These are phyloP conservation scores for Mucor velutinosus DNA, from an alignment of 371 early-diverging fungal genomes.

Conservation along the genomic window DNA sequence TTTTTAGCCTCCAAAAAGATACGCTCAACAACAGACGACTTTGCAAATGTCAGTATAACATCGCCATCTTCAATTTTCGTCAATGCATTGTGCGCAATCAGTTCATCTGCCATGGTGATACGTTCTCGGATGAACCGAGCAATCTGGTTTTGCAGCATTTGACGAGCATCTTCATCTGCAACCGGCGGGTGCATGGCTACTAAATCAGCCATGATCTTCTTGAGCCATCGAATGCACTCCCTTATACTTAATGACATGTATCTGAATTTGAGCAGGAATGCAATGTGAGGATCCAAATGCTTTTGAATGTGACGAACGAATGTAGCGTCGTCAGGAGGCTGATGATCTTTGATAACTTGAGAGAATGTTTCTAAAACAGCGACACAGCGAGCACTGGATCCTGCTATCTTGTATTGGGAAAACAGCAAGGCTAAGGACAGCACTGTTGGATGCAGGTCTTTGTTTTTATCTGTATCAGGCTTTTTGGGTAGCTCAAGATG, in stretches of 20 bases:
- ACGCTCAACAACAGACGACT: conserved; percentile 80
- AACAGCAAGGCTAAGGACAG: conserved; percentile 80
- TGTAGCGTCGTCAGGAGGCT: conserved; percentile 76
- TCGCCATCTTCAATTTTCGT: conserved; percentile 89
- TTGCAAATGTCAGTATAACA: conserved; percentile 85
- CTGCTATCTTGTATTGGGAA: conserved; percentile 78
- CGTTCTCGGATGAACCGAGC: conserved; percentile 84
- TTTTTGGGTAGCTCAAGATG: conserved; percentile 61
- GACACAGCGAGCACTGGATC: conserved; percentile 85
- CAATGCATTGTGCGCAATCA: conserved; percentile 75
- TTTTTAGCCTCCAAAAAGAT: conserved; percentile 76
- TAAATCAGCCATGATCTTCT: conserved; percentile 69
- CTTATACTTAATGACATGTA: conserved; percentile 89
- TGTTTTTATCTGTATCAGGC: conserved; percentile 43
- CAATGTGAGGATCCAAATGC: conserved; percentile 84
- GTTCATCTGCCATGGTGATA: conserved; percentile 78
- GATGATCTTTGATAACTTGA: conserved; percentile 87
- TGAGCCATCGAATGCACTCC: conserved; percentile 87
- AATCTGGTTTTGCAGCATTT: conserved; percentile 66
- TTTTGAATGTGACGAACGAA: conserved; percentile 80
- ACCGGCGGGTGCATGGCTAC: conserved; percentile 47
- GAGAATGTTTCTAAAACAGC: conserved; percentile 80
- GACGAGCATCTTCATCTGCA: conserved; percentile 68
- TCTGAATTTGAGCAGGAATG: conserved; percentile 72
- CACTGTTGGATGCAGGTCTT: conserved; percentile 85